Conservation (phyloP, 331 rosid species). For the Malus hybrid region DNA sequence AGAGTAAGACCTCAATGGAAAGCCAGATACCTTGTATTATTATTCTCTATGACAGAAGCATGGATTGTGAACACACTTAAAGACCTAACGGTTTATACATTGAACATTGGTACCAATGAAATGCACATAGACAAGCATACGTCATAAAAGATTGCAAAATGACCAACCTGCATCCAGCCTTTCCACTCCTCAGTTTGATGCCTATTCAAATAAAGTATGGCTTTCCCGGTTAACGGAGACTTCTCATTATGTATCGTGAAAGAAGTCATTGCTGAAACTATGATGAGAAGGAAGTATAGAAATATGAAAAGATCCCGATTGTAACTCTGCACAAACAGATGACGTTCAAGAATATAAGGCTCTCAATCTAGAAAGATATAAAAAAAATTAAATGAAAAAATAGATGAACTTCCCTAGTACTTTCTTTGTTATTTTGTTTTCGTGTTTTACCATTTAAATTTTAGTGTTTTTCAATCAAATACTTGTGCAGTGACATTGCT, state of each 20-base stretch:
- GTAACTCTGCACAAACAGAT: conserved; percentile 67
- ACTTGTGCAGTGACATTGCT: neutral
- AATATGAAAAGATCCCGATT: conserved; percentile 88
- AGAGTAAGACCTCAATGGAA: neutral
- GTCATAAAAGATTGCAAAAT: neutral
- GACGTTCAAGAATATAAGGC: neutral
- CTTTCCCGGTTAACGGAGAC: conserved; percentile 78
- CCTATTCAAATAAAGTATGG: conserved; percentile 83
- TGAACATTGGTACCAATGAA: neutral
- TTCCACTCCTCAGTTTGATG: conserved; percentile 99
- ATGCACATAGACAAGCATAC: neutral
- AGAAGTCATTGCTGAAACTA: conserved; percentile 78
- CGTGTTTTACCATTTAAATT: too few species aligned
- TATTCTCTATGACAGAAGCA: neutral
- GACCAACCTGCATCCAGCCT: conserved; percentile 99
- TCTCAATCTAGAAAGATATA: neutral
- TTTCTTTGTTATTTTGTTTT: neutral
- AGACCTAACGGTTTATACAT: neutral
- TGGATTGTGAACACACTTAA: neutral
- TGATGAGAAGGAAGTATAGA: conserved; percentile 83
- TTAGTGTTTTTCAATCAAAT: neutral
- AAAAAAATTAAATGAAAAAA: too few species aligned
- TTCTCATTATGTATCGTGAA: conserved; percentile 75
- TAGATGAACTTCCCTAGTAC: neutral
- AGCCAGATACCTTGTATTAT: neutral